Evolutionary conservation across 306 rosid genomes (phyloP), one percentile per base, ranked within the genome.

Genomic region (Vigna hirtella): DNA sequence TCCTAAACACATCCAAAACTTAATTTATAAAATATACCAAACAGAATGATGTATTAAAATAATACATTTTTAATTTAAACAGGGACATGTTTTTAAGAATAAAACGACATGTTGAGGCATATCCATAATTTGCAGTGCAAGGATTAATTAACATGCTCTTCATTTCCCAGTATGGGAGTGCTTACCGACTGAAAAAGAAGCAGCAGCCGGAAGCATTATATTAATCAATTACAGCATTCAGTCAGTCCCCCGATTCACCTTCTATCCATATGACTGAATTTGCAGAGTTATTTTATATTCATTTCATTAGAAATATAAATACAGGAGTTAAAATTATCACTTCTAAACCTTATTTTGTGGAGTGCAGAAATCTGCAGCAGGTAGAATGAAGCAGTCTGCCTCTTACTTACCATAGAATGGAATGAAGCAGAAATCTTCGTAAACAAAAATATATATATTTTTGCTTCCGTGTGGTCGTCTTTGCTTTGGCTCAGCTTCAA

Each of bases 331-430:
- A 26, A 26, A 26, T 26, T 26, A 26, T 26, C 48, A 38, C 22
- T 22, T 49, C 50, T 32, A 45, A 78, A 58, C 76, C 66, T 22
- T 13, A 16, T 48, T 42, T 77, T 43, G 24, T 45, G 1, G 13
- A 28, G 42, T 8, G 49, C 42, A 77, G 57, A 77, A 52, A 40
- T 40, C 58, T 40, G 66, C 15, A 67, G 49, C 68, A 36, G 32
- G 47, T 24, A 56, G 74, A 66, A 55, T 24, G 70, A 14, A 20
- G 77, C 64, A 50, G 38, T 51, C 20, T 22, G 32, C 70, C 63
- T 30, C 72, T 26, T 69, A 12, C 16, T 42, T 42, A 50, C 73
- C 61, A 52, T 51, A 40, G 20, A 76, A 76, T 59, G 68, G 11
- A 38, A 68, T 22, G 56, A 76, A 38, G 78, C 59, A 53, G 11